Evolutionary conservation across 1,139 yeast genomes (phyloP).

Genomic region (Nakaseomyces uthaithaninus): DNA sequence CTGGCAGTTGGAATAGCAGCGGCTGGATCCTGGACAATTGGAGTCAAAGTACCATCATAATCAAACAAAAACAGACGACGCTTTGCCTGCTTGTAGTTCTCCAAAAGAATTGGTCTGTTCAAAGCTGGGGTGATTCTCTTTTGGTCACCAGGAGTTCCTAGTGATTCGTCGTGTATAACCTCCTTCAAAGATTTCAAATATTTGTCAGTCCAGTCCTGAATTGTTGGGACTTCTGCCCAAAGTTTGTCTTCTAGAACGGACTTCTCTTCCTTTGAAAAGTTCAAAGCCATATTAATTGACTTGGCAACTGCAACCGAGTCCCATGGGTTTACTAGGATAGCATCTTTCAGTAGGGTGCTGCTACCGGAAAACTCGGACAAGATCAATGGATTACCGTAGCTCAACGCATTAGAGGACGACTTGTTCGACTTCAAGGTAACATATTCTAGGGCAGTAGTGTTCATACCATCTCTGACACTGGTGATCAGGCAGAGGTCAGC

Average conservation of each 20-base stretch:
- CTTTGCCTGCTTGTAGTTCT: constrained; percentile 50
- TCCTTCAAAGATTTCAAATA: constrained; percentile 37
- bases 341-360: constrained; percentile 68
- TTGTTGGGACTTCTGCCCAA: constrained; percentile 61
- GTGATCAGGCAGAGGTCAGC: constrained; percentile 89
- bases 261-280: constrained; percentile 41
- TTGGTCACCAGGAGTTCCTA: constrained; percentile 21
- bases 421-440: constrained; percentile 76
- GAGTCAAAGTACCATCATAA: constrained; percentile 95
- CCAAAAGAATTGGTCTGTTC: constrained; percentile 59
- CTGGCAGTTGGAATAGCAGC: constrained; percentile 91
- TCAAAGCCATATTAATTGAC: constrained; percentile 62
- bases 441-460: constrained; percentile 87
- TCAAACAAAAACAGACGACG: constrained; percentile 82
- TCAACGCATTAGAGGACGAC: constrained; percentile 17
- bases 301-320: constrained; percentile 89
- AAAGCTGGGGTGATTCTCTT: constrained; percentile 68
- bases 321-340: constrained; percentile 92
- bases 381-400: constrained; percentile 59
- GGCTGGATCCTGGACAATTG: constrained; percentile 94
- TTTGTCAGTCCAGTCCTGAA: constrained; percentile 71
- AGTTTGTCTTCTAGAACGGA: constrained; percentile 42
- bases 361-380: constrained; percentile 92
- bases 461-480: constrained; percentile 92
- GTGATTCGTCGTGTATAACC: constrained; percentile 10